These are phyloP conservation scores for Hanseniaspora uvarum DNA, from an alignment of 1,139 yeast genomes.

Conservation along the genomic window DNA sequence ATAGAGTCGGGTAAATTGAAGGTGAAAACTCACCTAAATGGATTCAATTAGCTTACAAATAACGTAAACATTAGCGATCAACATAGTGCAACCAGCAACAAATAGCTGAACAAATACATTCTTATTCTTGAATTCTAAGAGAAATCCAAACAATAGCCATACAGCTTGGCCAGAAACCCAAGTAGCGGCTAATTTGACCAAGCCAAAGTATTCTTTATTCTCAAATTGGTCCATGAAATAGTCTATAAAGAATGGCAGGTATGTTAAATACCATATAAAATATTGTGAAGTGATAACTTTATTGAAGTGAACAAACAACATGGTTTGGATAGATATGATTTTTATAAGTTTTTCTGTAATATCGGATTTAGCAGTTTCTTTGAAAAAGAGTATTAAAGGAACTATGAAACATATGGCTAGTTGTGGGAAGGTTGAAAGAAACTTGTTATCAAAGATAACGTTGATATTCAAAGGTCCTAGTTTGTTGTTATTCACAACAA, in stretches of 20 bases:
- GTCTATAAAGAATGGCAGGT: slow-evolving; percentile 58
- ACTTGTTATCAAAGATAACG: slow-evolving; percentile 1
- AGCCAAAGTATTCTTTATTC: slow-evolving; percentile 28
- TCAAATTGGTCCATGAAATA: slow-evolving; percentile 27
- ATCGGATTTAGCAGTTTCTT: neutral
- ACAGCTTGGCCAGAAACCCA: slow-evolving; percentile 67
- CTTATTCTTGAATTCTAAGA: slow-evolving; percentile 68
- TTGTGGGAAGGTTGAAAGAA: slow-evolving; percentile 9
- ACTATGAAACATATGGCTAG: neutral
- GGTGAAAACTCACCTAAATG: too few species aligned
- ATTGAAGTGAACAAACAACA: slow-evolving; percentile 80
- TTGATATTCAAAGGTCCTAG: neutral
- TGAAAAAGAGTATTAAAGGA: neutral
- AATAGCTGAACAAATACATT: slow-evolving; percentile 57
- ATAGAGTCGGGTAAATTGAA: neutral
- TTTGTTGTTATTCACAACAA: neutral
- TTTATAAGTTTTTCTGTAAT: slow-evolving; percentile 30
- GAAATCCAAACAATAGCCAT: slow-evolving; percentile 75
- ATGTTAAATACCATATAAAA: slow-evolving; percentile 83
- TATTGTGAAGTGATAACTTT: slow-evolving; percentile 92
- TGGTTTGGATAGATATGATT: slow-evolving; percentile 76
- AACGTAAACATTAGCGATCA: slow-evolving; percentile 55
- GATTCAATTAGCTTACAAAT: slow-evolving; percentile 46
- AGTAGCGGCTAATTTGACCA: slow-evolving; percentile 35
- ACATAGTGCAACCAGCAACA: slow-evolving; percentile 53